These are phyloP conservation scores for Groenewaldozyma sp. DNA, from an alignment of 1,139 yeast genomes.

Conservation along the genomic window DNA sequence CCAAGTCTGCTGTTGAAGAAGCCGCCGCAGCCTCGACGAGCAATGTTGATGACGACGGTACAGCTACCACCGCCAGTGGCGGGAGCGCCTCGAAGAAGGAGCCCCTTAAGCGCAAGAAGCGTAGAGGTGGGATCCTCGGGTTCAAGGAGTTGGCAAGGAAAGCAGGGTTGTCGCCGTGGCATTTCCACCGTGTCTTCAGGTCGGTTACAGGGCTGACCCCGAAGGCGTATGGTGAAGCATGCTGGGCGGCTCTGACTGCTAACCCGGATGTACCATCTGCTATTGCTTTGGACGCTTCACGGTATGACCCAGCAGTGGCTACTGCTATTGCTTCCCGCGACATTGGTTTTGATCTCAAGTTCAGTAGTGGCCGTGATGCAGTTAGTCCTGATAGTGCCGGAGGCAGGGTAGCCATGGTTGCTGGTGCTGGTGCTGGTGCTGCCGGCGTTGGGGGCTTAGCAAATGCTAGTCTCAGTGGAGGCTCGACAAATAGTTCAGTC, in stretches of 20 bases:
- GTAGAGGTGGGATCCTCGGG: conserved; percentile 84
- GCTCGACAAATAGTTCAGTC: no score
- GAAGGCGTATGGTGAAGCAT: conserved; percentile 79
- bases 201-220: conserved; percentile 81
- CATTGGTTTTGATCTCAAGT: no score
- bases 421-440: no score
- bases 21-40: conserved; percentile 17
- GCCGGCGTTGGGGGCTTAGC: no score
- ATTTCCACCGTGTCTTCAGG: conserved; percentile 82
- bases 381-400: no score
- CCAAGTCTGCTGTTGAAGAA: conserved; percentile 24
- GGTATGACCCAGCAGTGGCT: neutral
- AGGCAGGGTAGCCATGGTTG: no score
- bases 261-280: conserved; percentile 12
- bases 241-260: conserved; percentile 56
- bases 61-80: conserved; percentile 1
- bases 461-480: no score
- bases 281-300: conserved; percentile 4
- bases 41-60: conserved; percentile 7
- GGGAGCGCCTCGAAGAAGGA: conserved; percentile 5
- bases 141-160: conserved; percentile 83
- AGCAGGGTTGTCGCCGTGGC: conserved; percentile 86
- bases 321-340: no score
- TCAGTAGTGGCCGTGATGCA: no score
- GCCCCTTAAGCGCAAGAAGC: conserved; percentile 38